These are phyloP conservation scores for Sutorius eximius DNA, from an alignment of 1,284 basidiomycete genomes.

Conservation along the genomic window DNA sequence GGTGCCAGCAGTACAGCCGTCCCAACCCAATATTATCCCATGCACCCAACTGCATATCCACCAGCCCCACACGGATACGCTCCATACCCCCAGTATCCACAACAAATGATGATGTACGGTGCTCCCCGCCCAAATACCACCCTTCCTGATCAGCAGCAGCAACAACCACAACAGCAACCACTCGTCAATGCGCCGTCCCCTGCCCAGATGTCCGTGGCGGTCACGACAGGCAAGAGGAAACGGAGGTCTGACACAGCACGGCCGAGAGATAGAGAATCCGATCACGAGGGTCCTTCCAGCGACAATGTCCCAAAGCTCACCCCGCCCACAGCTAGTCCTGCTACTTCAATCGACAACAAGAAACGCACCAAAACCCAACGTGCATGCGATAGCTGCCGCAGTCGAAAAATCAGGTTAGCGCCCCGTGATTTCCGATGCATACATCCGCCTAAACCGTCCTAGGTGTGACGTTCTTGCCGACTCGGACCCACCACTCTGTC, in stretches of 20 bases:
- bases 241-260: conserved; percentile 50
- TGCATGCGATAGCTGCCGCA: conserved; percentile 89
- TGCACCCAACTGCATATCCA: conserved; percentile 53
- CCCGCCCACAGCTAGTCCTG: conserved; percentile 32
- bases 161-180: conserved; percentile 25
- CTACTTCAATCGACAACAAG: conserved; percentile 55
- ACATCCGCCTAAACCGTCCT: conserved; percentile 15
- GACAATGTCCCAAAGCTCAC: conserved; percentile 40
- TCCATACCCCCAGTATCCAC: conserved; percentile 59
- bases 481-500: conserved; percentile 73
- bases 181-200: conserved; percentile 36
- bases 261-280: conserved; percentile 49
- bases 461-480: conserved; percentile 80
- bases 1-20: conserved; percentile 44
- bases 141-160: conserved; percentile 35
- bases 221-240: conserved; percentile 57
- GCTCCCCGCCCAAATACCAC: conserved; percentile 38
- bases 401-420: conserved; percentile 83
- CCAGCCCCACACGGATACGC: conserved; percentile 49
- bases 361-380: conserved; percentile 90
- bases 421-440: conserved; percentile 14
- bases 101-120: conserved; percentile 68
- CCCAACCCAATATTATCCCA: conserved; percentile 57
- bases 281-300: conserved; percentile 58
- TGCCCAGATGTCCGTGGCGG: conserved; percentile 37